A percentile compares a stretch with the other conserved stretches of the same genome.
Evolutionary conservation across 345 rosid genomes (phyloP).

Genomic region (Aquilaria yunnanensis): DNA sequence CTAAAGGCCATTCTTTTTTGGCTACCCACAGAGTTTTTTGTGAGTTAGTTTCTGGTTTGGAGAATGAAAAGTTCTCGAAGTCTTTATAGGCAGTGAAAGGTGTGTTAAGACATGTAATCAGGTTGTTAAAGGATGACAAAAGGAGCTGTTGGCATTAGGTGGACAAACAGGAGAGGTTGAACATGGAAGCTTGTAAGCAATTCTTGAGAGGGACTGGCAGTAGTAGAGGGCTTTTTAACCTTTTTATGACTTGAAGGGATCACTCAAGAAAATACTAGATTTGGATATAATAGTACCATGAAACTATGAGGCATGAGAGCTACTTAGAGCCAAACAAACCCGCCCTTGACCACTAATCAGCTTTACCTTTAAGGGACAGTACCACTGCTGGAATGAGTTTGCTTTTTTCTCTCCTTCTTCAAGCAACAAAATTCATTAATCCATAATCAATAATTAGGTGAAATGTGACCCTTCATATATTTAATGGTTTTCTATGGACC

Average conservation of each 20-base stretch:
- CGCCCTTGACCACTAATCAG: conserved; percentile 1
- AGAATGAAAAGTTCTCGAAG: not conserved
- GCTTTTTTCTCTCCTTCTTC: not conserved
- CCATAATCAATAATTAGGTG: no score
- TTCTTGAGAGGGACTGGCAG: conserved; percentile 3
- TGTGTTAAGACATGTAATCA: not conserved
- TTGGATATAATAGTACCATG: not conserved
- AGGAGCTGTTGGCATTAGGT: conserved; percentile 9
- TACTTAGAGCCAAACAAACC: conserved; percentile 15
- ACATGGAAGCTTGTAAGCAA: conserved; percentile 16
- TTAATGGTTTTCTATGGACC: no score
- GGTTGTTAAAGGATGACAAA: conserved; percentile 6
- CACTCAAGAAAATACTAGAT: not conserved
- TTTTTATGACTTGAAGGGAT: not conserved
- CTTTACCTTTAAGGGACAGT: conserved; percentile 15
- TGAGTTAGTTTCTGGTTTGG: not conserved
- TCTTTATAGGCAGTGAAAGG: conserved; percentile 2
- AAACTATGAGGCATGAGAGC: conserved; percentile 8
- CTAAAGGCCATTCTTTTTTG: not conserved
- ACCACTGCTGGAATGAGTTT: not conserved
- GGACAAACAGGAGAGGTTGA: conserved; percentile 13
- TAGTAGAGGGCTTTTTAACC: not conserved
- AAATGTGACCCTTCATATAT: no score
- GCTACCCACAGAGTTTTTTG: not conserved
- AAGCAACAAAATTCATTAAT: no score